Conservation (phyloP, 805 yeast species). For the Suhomyces pyralidae region DNA sequence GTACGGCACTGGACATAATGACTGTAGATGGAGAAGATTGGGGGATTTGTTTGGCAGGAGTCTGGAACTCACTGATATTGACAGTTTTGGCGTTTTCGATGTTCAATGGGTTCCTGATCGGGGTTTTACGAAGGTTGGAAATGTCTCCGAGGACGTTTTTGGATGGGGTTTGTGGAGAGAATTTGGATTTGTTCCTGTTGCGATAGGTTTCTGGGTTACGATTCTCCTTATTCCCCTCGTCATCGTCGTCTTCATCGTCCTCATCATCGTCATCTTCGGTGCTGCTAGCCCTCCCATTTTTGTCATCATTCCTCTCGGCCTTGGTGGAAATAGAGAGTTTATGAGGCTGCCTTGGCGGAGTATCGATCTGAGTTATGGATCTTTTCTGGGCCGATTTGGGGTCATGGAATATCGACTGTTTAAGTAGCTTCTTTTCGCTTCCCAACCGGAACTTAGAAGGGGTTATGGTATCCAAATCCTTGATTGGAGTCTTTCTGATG, state of each 20-base stretch:
- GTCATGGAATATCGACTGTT: constrained; percentile 21
- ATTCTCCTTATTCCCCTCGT: constrained; percentile 18
- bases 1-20: constrained; percentile 32
- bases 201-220: constrained; percentile 2
- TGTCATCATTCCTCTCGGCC: constrained; percentile 12
- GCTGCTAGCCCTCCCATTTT: not conserved
- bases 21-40: constrained; percentile 44
- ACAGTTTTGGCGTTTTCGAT: constrained; percentile 5
- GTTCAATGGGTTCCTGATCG: constrained; percentile 9
- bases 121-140: constrained; percentile 20
- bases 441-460: constrained; percentile 36
- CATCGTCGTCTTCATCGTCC: constrained; percentile 18
- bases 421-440: constrained; percentile 16
- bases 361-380: constrained; percentile 35
- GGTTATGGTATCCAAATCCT: constrained; percentile 37
- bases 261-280: constrained; percentile 5
- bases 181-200: constrained; percentile 6
- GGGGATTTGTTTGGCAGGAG: constrained; percentile 31
- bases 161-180: constrained; percentile 32
- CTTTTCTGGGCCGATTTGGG: constrained; percentile 31
- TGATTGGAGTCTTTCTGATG: constrained; percentile 33
- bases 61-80: constrained; percentile 18
- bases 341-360: constrained; percentile 36
- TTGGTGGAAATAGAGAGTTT: constrained; percentile 23
- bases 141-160: constrained; percentile 26